phyloP scores from a whole-genome alignment of 2,329 filamentous ascomycete genomes.

The Macrophomina phaseolina region DNA sequence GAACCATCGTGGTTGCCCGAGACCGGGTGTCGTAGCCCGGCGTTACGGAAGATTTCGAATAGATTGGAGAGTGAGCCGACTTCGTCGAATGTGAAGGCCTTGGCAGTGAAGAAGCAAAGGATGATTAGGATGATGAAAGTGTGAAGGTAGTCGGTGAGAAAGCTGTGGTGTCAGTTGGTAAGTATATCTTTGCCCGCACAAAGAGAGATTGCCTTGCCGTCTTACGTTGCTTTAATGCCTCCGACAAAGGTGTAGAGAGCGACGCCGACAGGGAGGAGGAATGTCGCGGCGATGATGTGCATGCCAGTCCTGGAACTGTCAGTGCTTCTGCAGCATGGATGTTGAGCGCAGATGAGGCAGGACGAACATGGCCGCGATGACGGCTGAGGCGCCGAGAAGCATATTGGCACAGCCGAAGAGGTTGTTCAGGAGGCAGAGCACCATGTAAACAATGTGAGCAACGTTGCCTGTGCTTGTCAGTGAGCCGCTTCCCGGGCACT shows the following conservation, averaged over 20 bases:
- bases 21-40: conserved; percentile 35
- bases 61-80: conserved; percentile 56
- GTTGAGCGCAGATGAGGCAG: conserved; percentile 55
- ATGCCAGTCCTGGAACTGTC: conserved; percentile 38
- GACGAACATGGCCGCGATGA: conserved; percentile 50
- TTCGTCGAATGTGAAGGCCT: conserved; percentile 54
- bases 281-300: conserved; percentile 21
- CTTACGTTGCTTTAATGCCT: conserved; percentile 31
- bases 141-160: conserved; percentile 60
- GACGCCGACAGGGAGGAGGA: conserved; percentile 32
- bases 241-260: conserved; percentile 36
- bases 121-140: conserved; percentile 62
- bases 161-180: conserved; percentile 24
- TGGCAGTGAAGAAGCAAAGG: conserved; percentile 55
- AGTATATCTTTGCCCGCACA: too few relatives aligned
- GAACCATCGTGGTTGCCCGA: conserved; percentile 54
- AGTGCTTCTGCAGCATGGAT: conserved; percentile 35
- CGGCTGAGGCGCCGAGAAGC: conserved; percentile 54
- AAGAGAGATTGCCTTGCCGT: not conserved
- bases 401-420: conserved; percentile 61
- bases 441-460: conserved; percentile 60
- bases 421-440: conserved; percentile 60
- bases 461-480: conserved; percentile 25
- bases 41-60: conserved; percentile 57
- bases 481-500: conserved; percentile 26